Evolutionary conservation across 257 asterid species (phyloP).

Genomic region (Striga asiatica): DNA sequence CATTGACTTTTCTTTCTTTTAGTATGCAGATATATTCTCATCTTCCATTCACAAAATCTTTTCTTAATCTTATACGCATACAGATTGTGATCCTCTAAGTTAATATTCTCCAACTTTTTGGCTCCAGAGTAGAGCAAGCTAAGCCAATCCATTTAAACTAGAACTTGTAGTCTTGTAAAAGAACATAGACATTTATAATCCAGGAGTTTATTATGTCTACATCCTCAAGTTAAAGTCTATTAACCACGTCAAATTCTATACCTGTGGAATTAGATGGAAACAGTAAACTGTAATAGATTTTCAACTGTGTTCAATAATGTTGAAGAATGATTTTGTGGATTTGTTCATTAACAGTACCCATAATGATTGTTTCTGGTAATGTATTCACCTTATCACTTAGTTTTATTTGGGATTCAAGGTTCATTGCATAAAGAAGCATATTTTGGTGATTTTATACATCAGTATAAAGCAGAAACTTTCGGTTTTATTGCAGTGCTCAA

Average conservation of each 20-base stretch:
- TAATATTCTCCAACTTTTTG: not conserved
- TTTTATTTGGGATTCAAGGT: conserved; percentile 9
- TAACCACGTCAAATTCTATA: not conserved
- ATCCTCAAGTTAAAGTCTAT: not conserved
- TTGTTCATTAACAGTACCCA: not conserved
- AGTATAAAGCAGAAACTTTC: conserved; percentile 4
- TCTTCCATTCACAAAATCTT: no score
- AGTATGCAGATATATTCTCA: no score
- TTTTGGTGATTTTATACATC: conserved; percentile 13
- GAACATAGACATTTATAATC: not conserved
- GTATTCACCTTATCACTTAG: not conserved
- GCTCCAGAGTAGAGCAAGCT: not conserved
- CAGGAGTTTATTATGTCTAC: not conserved
- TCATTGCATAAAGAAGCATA: conserved; percentile 3
- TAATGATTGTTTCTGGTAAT: not conserved
- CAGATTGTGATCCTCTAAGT: not conserved
- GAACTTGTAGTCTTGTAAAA: not conserved
- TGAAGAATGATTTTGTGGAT: not conserved
- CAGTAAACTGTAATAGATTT: no score
- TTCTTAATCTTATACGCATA: no score
- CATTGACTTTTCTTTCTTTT: no score
- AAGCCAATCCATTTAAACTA: not conserved
- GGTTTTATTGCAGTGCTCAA: conserved; percentile 58
- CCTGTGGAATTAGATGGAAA: not conserved
- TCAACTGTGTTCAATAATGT: not conserved